Conservation (phyloP, 768 basidiomycete genomes). For the Tulasnella sp. region DNA sequence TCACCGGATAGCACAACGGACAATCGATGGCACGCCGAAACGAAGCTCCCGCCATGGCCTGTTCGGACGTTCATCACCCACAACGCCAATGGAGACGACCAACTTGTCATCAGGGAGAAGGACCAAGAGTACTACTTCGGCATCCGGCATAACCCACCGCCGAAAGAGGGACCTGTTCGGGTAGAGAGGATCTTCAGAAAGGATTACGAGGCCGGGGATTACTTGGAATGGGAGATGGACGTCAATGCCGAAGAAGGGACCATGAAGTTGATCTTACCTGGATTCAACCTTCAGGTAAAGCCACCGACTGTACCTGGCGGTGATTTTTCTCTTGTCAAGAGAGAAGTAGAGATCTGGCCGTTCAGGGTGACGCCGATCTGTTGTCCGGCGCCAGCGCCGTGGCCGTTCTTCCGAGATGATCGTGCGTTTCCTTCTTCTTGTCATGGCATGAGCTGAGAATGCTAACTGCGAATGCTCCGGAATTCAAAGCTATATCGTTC, state of each 20-base stretch:
- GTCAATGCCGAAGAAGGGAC: conserved; percentile 15
- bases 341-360: conserved; percentile 16
- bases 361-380: conserved; percentile 25
- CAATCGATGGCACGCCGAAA: not conserved
- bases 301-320: conserved; percentile 16
- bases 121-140: not conserved
- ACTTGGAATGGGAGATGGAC: conserved; percentile 22
- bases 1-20: not conserved
- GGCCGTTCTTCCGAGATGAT: conserved; percentile 26
- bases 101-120: not conserved
- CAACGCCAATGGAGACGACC: not conserved
- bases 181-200: not conserved
- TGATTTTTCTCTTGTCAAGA: conserved; percentile 5
- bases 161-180: not conserved
- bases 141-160: not conserved
- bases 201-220: conserved; percentile 6
- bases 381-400: conserved; percentile 22
- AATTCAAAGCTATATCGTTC: conserved; percentile 17
- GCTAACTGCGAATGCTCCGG: not conserved
- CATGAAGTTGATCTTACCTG: conserved; percentile 22
- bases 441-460: not conserved
- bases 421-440: not conserved
- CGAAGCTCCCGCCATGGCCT: not conserved
- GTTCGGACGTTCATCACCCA: not conserved
- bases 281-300: conserved; percentile 18